Evolutionary conservation across 2,329 filamentous ascomycete genomes (phyloP), one percentile per base, ranked within the genome.

Genomic region (Penicillium sp.): DNA sequence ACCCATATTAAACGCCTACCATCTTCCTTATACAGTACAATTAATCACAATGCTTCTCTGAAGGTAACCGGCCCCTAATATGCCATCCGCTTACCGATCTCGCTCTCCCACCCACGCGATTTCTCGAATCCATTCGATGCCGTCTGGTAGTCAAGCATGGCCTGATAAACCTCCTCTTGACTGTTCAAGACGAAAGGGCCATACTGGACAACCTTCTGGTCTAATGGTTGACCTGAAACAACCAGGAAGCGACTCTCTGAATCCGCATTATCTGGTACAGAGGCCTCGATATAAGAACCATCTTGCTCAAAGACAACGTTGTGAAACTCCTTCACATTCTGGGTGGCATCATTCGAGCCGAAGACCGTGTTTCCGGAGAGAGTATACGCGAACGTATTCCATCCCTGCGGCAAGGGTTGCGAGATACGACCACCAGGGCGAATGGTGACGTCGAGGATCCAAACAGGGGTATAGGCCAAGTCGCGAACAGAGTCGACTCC

Each of bases 391-490:
- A 97, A 97, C 2, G 87, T 81, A 64, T 94, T 96, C 87, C 89
- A 97, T 18, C 82, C 84, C 47, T 74, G 69, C 0, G 91, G 91
- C 2, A 97, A 61, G 4, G 78, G 67, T 70, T 97, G 91, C 15
- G 73, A 75, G 51, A 97, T 73, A 43, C 75, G 80, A 32, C 87
- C 89, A 37, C 91, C 91, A 0, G 90, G 89, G 56, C 80, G 71
- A 37, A 97, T 79, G 14, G 79, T 81, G 36, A 96, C 73, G 62
- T 97, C 91, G 30, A 97, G 75, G 47, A 95, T 76, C 91, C 91
- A 97, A n/a, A 97, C 89, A 0, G 93, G 93, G 2, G 91, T 97
- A 68, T 97, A 96, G 10, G 91, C 90, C 30, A 97, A 74, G 59
- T 97, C 90, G 62, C 91, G 82, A 37, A 95, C 79, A 10, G 83